Evolutionary conservation across 2,329 filamentous ascomycete species (phyloP).

Genomic region (Botrytis medusae): DNA sequence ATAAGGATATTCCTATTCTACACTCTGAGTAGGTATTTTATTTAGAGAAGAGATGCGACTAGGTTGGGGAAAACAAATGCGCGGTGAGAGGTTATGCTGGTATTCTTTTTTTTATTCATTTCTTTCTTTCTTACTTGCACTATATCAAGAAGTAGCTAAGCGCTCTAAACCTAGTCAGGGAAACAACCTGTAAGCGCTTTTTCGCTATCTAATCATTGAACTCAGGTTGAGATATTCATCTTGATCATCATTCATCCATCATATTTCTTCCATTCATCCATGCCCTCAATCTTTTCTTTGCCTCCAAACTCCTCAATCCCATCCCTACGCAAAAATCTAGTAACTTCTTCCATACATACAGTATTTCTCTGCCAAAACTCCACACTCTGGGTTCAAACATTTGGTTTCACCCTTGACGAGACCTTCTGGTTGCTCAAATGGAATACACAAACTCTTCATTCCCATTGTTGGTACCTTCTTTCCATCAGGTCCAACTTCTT

Average conservation of each 20-base stretch:
- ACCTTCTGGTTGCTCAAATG: constrained; percentile 82
- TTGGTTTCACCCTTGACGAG: constrained; percentile 79
- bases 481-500: constrained; percentile 42
- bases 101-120: background rate
- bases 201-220: constrained; percentile 5
- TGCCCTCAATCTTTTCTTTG: background rate
- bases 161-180: background rate
- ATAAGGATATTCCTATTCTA: background rate
- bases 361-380: constrained; percentile 75
- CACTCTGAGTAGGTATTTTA: background rate
- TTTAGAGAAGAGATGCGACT: background rate
- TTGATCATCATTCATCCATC: constrained; percentile 22
- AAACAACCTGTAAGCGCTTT: background rate
- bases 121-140: background rate
- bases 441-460: constrained; percentile 74
- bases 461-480: constrained; percentile 69
- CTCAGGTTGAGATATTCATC: constrained; percentile 11
- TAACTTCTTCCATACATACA: constrained; percentile 81
- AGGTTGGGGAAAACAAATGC: background rate
- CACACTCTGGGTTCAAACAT: constrained; percentile 88
- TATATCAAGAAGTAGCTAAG: background rate
- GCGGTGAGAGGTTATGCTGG: background rate
- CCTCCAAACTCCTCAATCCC: constrained; percentile 23
- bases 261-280: background rate
- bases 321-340: constrained; percentile 26